Conservation (phyloP, 1,284 basidiomycete genomes). For the Trametes versicolor region DNA sequence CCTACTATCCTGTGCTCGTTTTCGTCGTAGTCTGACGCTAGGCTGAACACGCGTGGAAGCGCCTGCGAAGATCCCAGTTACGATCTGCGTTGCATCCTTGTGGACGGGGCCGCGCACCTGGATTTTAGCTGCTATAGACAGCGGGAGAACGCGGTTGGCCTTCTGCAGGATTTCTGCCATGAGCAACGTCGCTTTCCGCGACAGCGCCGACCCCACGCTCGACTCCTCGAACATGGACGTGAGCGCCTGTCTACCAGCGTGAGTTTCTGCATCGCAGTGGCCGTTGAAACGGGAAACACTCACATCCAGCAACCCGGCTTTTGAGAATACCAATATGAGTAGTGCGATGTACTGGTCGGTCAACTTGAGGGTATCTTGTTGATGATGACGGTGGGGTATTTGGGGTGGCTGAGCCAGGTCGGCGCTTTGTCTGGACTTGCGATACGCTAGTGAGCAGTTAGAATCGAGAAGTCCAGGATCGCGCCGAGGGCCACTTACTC, state of each 20-base stretch:
- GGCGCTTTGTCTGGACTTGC: conserved; percentile 59
- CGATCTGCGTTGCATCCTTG: conserved; percentile 4
- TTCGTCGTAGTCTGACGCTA: conserved; percentile 81
- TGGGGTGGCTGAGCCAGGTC: conserved; percentile 43
- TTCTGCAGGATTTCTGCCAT: conserved; percentile 92
- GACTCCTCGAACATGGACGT: conserved; percentile 85
- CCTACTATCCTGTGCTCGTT: conserved; percentile 85
- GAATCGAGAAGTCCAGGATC: neutral
- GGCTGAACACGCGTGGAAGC: conserved; percentile 86
- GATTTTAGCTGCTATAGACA: conserved; percentile 83
- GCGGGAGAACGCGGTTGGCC: conserved; percentile 89
- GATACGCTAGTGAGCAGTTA: conserved; percentile 65
- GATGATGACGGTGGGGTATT: conserved; percentile 55
- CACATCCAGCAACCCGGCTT: conserved; percentile 90
- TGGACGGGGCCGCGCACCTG: conserved; percentile 62
- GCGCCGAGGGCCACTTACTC: conserved; percentile 57
- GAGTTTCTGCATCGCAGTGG: conserved; percentile 7
- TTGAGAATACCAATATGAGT: conserved; percentile 87
- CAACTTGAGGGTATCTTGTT: conserved; percentile 76
- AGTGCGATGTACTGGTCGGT: conserved; percentile 95
- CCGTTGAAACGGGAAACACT: conserved; percentile 36
- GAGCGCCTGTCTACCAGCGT: conserved; percentile 66
- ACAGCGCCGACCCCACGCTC: conserved; percentile 72
- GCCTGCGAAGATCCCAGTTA: conserved; percentile 56
- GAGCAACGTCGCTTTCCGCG: conserved; percentile 91